Base-by-base conservation (phyloP, 495 filamentous ascomycete genomes). In the Bacidia rubella region DNA sequence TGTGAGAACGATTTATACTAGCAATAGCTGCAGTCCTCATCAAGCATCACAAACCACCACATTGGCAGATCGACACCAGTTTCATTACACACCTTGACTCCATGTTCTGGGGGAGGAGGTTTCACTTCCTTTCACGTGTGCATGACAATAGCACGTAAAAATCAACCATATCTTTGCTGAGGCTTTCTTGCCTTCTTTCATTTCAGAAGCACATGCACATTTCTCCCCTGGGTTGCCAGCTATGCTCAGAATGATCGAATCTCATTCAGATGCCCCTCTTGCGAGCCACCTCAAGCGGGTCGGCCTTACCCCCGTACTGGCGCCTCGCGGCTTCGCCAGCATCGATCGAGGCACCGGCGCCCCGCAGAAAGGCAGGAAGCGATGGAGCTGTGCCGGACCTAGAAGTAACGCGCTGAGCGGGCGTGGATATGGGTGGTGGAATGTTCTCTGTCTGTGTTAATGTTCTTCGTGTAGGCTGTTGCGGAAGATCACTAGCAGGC, bases 301-400 rank as follows among this genome's bases (percentile, higher is more conserved):
- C 41, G 19, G 17, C 17, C 41, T 22, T 10, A 15, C 45, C 1
- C 1, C 11, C 24, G 39, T 53, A 53, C 50, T 57, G 54, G 12
- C 35, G 24, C 3, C 25, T 20, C 17, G 54, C 54, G 10, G 54
- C 54, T 47, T 49, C 54, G 24, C 54, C 54, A 25, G 49, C 25
- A 42, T 53, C 54, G 3, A 22, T 20, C 25, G 22, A 15, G 3
- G 22, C 12, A 3, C 23, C 21, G 12, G 32, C 24, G 20, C 32
- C 41, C n/a, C 15, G 23, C 17, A 57, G 35, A 11, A 57, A 57
- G 5, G 39, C 27, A 0, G 54, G 54, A n/a, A 57, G 32, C 4
- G 29, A 2, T 24, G 53, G 53, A 3, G 27, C 47, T 11, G 21
- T 35, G 29, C 15, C 15, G 5, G 7, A 15, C 5, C 29, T 15